These are phyloP conservation scores for Lantana camara DNA, from an alignment of 257 asterid species.

Conservation along the genomic window DNA sequence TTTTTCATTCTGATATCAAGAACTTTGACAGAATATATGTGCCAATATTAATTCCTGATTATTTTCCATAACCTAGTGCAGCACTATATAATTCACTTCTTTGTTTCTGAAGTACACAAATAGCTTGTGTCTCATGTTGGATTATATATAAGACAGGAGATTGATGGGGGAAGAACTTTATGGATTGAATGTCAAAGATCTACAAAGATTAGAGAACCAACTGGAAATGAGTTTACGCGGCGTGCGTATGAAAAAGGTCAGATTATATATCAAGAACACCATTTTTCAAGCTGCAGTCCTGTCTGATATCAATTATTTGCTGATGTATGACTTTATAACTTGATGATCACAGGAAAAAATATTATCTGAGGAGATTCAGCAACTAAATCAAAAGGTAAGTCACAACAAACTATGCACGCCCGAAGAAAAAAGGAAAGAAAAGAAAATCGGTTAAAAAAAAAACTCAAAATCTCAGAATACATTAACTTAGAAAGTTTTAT, in stretches of 20 bases:
- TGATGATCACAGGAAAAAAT: slow-evolving; percentile 56
- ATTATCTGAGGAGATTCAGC: slow-evolving; percentile 63
- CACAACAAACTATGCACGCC: neutral
- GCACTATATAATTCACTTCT: neutral
- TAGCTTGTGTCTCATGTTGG: neutral
- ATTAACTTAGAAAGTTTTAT: no score
- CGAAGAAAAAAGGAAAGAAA: no score
- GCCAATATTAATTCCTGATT: neutral
- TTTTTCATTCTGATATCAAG: no score
- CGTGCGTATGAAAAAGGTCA: slow-evolving; percentile 70
- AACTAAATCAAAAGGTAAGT: slow-evolving; percentile 64
- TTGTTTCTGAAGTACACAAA: neutral
- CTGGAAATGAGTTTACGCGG: slow-evolving; percentile 67
- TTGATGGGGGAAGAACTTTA: slow-evolving; percentile 79
- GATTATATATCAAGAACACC: no score
- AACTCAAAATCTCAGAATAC: no score
- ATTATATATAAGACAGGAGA: slow-evolving; percentile 48
- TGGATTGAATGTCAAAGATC: slow-evolving; percentile 67
- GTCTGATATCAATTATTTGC: neutral
- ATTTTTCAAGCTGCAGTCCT: no score
- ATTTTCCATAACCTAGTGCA: neutral
- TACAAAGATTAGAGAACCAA: slow-evolving; percentile 68
- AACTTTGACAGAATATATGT: no score
- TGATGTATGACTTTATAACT: neutral
- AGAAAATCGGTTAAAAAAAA: no score